Evolutionary conservation across 2,329 filamentous ascomycete species (phyloP).

Genomic region (Colletotrichum aenigma): DNA sequence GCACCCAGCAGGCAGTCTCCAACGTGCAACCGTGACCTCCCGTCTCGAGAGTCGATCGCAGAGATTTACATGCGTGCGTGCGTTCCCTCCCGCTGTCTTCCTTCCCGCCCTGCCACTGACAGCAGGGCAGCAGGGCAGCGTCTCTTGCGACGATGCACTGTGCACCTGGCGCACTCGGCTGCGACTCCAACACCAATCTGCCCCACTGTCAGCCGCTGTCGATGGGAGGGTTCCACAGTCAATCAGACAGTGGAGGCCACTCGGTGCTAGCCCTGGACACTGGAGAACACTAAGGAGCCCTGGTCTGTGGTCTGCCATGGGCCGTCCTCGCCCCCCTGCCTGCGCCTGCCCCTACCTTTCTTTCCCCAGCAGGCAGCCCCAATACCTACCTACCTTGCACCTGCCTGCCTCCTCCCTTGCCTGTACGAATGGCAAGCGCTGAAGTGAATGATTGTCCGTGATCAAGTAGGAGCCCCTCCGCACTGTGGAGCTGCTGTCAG

Average conservation of each 20-base stretch:
- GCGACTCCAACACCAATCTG: background rate
- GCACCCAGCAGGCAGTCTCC: background rate
- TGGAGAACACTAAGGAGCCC: background rate
- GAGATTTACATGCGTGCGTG: background rate
- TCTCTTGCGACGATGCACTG: background rate
- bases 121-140: background rate
- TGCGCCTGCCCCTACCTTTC: background rate
- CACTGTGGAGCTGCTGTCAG: background rate
- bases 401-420: background rate
- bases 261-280: background rate
- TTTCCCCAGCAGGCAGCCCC: background rate
- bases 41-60: background rate
- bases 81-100: background rate
- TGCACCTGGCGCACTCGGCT: background rate
- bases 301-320: background rate
- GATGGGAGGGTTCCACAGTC: background rate
- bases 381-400: background rate
- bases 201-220: constrained; percentile 10
- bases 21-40: background rate
- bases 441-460: background rate
- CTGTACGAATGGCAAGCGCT: background rate
- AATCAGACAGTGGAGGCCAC: background rate
- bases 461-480: background rate
- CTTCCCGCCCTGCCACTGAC: background rate
- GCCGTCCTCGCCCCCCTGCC: background rate